A percentile compares a stretch with the other conserved stretches of the same genome.
These are phyloP conservation scores for Neonothopanus nambi DNA, from an alignment of 1,284 basidiomycete genomes.

Conservation along the genomic window DNA sequence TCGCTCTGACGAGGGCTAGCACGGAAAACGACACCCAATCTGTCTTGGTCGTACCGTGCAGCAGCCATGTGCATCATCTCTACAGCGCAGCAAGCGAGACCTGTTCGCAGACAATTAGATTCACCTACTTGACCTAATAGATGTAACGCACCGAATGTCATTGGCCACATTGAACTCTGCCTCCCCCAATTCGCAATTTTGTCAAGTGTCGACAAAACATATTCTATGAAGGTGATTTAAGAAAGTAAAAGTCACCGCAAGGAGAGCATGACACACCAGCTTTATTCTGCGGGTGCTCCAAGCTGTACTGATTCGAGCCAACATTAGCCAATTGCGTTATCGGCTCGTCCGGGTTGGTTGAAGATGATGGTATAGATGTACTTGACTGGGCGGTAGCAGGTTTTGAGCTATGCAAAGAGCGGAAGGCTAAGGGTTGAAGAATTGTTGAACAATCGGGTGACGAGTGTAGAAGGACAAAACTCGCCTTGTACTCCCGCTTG, in stretches of 20 bases:
- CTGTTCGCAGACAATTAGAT: slow-evolving; percentile 38
- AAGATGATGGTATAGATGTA: slow-evolving; percentile 27
- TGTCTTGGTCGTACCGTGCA: slow-evolving; percentile 98
- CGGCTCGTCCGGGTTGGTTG: slow-evolving; percentile 51
- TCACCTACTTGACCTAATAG: slow-evolving; percentile 9
- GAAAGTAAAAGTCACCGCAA: too few species aligned
- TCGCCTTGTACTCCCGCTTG: slow-evolving; percentile 46
- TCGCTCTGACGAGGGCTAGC: slow-evolving; percentile 97
- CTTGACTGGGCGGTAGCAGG: slow-evolving; percentile 15
- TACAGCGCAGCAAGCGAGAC: slow-evolving; percentile 97
- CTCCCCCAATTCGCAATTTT: slow-evolving; percentile 98
- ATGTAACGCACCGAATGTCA: slow-evolving; percentile 82
- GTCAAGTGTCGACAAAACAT: slow-evolving; percentile 94
- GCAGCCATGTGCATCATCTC: slow-evolving; percentile 99
- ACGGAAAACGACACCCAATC: slow-evolving; percentile 97
- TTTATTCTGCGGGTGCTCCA: slow-evolving; percentile 88
- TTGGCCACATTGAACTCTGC: slow-evolving; percentile 99
- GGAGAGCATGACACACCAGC: too few species aligned
- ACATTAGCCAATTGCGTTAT: slow-evolving; percentile 70
- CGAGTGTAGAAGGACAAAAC: slow-evolving; percentile 17
- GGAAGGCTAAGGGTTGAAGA: slow-evolving; percentile 39
- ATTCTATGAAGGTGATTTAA: too few species aligned
- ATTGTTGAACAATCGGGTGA: neutral
- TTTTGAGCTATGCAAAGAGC: slow-evolving; percentile 57
- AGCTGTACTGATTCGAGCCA: slow-evolving; percentile 80